phyloP scores from a whole-genome alignment of 2,329 filamentous ascomycete genomes.

The Kalaharituber pfeilii region DNA sequence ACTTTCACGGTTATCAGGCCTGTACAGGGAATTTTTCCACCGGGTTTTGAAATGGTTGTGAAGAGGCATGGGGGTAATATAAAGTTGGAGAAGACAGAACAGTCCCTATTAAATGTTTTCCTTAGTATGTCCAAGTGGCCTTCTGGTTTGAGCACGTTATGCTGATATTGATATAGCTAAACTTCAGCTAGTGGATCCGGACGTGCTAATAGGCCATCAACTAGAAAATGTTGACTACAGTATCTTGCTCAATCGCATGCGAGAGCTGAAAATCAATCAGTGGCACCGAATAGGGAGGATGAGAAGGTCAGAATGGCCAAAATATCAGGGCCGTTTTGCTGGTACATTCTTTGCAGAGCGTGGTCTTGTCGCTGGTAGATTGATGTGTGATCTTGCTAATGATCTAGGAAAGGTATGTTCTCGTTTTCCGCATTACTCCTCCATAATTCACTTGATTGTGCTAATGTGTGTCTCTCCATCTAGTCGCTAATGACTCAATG shows the following conservation, averaged over 20 bases:
- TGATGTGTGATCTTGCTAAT: slow-evolving; percentile 87
- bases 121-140: slow-evolving; percentile 37
- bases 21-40: slow-evolving; percentile 54
- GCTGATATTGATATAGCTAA: slow-evolving; percentile 29
- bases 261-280: slow-evolving; percentile 77
- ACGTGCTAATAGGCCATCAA: slow-evolving; percentile 84
- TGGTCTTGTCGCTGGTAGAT: slow-evolving; percentile 68
- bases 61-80: slow-evolving; percentile 60
- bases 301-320: slow-evolving; percentile 69
- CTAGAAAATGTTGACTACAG: slow-evolving; percentile 97
- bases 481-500: slow-evolving; percentile 86
- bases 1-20: slow-evolving; percentile 87
- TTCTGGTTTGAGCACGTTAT: not conserved
- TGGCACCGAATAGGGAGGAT: slow-evolving; percentile 89
- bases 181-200: slow-evolving; percentile 73
- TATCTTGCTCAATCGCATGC: slow-evolving; percentile 67
- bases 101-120: slow-evolving; percentile 72
- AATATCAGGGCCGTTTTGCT: slow-evolving; percentile 66
- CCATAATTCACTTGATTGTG: not conserved
- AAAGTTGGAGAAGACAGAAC: slow-evolving; percentile 66
- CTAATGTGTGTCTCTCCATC: slow-evolving; percentile 12
- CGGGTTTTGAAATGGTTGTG: slow-evolving; percentile 67
- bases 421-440: not conserved
- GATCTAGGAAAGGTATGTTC: slow-evolving; percentile 62
- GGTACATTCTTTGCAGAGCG: slow-evolving; percentile 87